Base-by-base conservation (phyloP, 2,329 filamentous ascomycete species). In the Colletotrichum shisoi region DNA sequence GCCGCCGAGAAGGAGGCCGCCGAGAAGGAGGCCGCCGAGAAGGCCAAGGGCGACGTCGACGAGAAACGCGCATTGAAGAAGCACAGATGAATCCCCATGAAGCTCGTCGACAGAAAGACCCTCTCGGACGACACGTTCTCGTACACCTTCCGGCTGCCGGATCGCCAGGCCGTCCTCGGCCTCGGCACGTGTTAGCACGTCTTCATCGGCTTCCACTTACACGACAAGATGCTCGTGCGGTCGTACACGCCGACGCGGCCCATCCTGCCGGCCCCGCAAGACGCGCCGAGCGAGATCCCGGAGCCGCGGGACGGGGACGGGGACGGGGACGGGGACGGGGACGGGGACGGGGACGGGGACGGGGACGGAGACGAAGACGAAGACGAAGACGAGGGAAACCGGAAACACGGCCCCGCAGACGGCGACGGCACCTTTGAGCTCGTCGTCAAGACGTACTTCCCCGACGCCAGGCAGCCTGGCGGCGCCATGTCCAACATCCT, bases 401-500 rank as follows among this genome's bases (percentile, higher is more conserved):
- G 3, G n/a, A 48, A 57, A 21, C 51, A 56, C 5, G 31, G 31
- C 40, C 4, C 51, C 2, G 39, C 1, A 1, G 75, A 82, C 57
- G 76, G 79, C 24, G 74, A 79, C 52, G 80, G 80, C 4, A 82
- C 79, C 0, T 84, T 85, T 69, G 77, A 84, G 19, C 76, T 84
- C 2, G 79, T 80, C 0, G 77, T 84, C 44, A 85, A 86, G 70
- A 85, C 82, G 0, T 85, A 86, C 71, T 83, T 82, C 62, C 82
- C 83, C 0, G 78, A 75, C 44, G 69, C 75, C 0, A 73, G 75
- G 2, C 81, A 84, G 69, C 83, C 83, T 1, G 83, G 84, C 15
- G 83, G 84, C n/a, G 83, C 83, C 11, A 79, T 86, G 74, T 81
- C 77, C 48, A 85, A 84, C 64, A 81, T 85, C 57, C 79, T 86